Conservation (phyloP, 805 yeast species). For the Sungouiozyma ichnusensis region DNA sequence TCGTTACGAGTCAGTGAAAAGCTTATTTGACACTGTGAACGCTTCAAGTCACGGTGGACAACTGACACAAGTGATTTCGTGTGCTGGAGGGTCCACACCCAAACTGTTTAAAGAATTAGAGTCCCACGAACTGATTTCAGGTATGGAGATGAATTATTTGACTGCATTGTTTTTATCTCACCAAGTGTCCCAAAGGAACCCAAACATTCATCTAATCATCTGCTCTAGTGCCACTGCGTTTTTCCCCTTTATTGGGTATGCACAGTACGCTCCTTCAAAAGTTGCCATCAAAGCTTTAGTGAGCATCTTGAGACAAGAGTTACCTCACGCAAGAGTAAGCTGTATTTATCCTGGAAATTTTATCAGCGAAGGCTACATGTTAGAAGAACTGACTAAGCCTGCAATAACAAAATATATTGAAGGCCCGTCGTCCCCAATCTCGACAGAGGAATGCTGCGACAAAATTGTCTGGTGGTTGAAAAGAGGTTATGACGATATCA, state of each 20-base stretch:
- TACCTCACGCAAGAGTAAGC: constrained; percentile 52
- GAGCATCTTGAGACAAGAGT: constrained; percentile 75
- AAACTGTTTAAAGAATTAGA: constrained; percentile 64
- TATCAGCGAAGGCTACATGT: constrained; percentile 72
- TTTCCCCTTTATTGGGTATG: constrained; percentile 85
- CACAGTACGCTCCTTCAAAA: constrained; percentile 83
- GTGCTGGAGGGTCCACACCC: constrained; percentile 83
- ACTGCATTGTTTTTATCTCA: constrained; percentile 69
- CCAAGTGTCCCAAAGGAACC: constrained; percentile 35
- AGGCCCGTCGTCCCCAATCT: constrained; percentile 67
- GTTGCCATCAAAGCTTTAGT: constrained; percentile 71
- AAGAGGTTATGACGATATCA: constrained; percentile 59
- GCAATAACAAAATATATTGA: constrained; percentile 71
- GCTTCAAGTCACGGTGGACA: constrained; percentile 34
- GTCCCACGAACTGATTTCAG: constrained; percentile 45
- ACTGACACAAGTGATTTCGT: constrained; percentile 58
- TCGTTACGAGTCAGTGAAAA: constrained; percentile 38
- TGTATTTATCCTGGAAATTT: constrained; percentile 86
- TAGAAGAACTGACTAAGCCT: constrained; percentile 81
- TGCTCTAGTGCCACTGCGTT: constrained; percentile 73
- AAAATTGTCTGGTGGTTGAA: constrained; percentile 45
- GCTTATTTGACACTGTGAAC: constrained; percentile 13
- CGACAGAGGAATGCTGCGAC: constrained; percentile 56
- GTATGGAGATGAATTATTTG: constrained; percentile 59
- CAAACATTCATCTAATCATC: constrained; percentile 40